Evolutionary conservation across 306 rosid species (phyloP), one percentile per base, ranked within the genome.

Genomic region (Vicia sativa): DNA sequence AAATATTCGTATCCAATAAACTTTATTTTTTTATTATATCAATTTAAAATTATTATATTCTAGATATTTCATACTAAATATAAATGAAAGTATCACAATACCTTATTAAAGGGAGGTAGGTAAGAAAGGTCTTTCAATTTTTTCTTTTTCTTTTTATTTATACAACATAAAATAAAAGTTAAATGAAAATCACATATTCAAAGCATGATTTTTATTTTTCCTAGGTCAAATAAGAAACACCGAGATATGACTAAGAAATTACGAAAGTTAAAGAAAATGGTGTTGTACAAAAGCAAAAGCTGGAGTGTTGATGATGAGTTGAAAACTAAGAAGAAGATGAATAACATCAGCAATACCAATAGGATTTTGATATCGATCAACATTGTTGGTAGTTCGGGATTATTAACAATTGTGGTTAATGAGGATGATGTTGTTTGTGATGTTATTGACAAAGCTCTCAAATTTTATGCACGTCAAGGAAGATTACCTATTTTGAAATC

Each of bases 351-450:
- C 26, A 44, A 45, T 31, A 57, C 53, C 25, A 65, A 82, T 11
- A 78, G 85, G 85, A 56, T 87, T 39, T 53, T 89, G 86, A 76
- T 89, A 48, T 87, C 87, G 52, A 65, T 89, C 49, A 87, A 76
- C 7, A 78, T 89, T 42, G 25, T 76, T 1, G 91, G 96, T 14
- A 83, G 96, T 39, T 84, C 93, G 12, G 93, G 91, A 1, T 86
- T 93, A 62, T 78, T 87, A 75, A 83, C 86, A 1, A 81, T 89
- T 58, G 79, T 89, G 21, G 96, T 85, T 16, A 78, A 59, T 7
- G 87, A 87, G 54, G 54, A 80, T 9, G 86, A 78, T 53, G 70
- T 76, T 9, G 84, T 89, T 13, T 84, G 78, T 11, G 69, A 70
- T 4, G 86, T 87, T 6, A 89, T 85, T 42, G 82, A 80, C 28